These are phyloP conservation scores for Cercospora sesami DNA, from an alignment of 2,329 filamentous ascomycete species.

Conservation along the genomic window DNA sequence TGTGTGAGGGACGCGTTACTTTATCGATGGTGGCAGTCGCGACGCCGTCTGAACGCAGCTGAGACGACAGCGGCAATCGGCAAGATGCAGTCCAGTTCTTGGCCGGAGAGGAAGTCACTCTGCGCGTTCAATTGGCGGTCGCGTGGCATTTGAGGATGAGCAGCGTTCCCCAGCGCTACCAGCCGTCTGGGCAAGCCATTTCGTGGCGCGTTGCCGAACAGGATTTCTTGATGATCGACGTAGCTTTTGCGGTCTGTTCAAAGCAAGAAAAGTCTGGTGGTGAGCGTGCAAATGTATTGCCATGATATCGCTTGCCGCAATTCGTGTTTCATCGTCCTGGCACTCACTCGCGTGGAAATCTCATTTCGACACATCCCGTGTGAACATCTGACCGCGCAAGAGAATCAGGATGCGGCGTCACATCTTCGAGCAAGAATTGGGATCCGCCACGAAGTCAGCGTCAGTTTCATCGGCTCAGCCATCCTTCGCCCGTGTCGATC, in stretches of 20 bases:
- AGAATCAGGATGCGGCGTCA: not conserved
- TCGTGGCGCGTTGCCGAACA: not conserved
- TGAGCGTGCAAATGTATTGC: not conserved
- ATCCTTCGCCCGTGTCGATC: not conserved
- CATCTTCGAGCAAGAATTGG: not conserved
- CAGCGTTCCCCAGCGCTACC: not conserved
- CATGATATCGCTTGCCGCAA: not conserved
- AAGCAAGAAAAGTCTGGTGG: not conserved
- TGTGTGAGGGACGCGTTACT: not conserved
- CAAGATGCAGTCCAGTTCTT: not conserved
- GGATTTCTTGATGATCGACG: not conserved
- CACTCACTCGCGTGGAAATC: not conserved
- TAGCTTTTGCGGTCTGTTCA: not conserved
- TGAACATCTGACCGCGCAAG: not conserved
- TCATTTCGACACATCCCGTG: not conserved
- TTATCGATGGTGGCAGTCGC: not conserved
- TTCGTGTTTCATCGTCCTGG: not conserved
- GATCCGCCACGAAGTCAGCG: not conserved
- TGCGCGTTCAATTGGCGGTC: not conserved
- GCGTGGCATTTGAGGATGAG: not conserved
- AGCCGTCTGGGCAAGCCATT: conserved; percentile 13
- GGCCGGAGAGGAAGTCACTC: not conserved
- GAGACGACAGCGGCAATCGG: conserved; percentile 6
- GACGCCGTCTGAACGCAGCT: not conserved
- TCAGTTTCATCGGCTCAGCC: not conserved